Evolutionary conservation across 1,284 basidiomycete genomes (phyloP), one percentile per base, ranked within the genome.

Genomic region (Puccinia sorghi): DNA sequence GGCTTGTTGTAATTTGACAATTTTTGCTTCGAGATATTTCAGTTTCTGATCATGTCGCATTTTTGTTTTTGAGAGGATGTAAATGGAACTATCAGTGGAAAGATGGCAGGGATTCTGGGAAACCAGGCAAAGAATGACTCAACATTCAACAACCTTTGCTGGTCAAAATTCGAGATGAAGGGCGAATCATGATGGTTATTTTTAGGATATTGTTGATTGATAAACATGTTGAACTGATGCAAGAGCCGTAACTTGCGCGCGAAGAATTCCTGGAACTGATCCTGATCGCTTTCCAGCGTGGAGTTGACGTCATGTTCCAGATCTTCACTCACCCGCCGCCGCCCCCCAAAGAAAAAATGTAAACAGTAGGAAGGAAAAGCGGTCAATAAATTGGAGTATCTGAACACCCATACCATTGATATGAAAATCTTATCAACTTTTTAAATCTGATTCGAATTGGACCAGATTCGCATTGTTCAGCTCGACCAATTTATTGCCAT

Each of bases 121-220:
- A 9, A 8, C 9, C 3, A 13, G 37, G 12, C 37, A 63, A 1
- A 41, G 2, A 15, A 39, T 20, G 15, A 63, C 59, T 41, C 39
- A 41, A 63, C 59, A 43, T 63, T 63, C 15, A 63, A 63, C 15
- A 63, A 7, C 59, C 59, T 63, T 63, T 63, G 59, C n/a, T 63
- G 59, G 22, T 63, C 59, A 7, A 63, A 63, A 43, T n/a, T 63
- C 0, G 59, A 63, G 59, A 63, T 63, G 22, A 63, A 63, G 9
- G 17, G 3, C 7, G 59, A 43, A 11, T 43, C 37, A 43, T 63
- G 59, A 7, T 41, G 17, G 20, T 32, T 1, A 4, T 20, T 41
- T 22, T n/a, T 41, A 20, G 13, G 59, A 41, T 13, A 1, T 22
- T 63, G 59, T 63, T 63, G 59, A 22, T 63, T 63, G 37, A 63